Evolutionary conservation across 129 eudicot species (phyloP).

Genomic region (Logfia minima): DNA sequence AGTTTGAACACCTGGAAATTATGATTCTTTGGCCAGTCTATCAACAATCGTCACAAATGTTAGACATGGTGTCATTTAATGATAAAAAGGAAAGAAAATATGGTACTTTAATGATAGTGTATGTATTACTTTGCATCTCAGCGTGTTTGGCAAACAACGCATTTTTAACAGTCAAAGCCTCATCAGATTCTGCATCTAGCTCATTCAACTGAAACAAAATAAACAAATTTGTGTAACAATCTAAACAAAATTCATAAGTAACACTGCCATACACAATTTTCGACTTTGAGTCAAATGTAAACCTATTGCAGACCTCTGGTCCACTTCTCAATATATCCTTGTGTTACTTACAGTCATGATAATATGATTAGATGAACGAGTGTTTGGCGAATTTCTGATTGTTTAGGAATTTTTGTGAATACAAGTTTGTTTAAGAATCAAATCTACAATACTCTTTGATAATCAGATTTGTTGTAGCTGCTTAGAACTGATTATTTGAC

Average conservation of each 20-base stretch:
- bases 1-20: slow-evolving; percentile 71
- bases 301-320: not conserved
- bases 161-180: slow-evolving; percentile 59
- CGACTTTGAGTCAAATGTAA: not conserved
- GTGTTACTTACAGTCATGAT: too few species aligned
- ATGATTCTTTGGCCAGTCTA: slow-evolving; percentile 92
- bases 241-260: not conserved
- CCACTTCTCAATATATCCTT: not conserved
- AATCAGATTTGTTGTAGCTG: too few species aligned
- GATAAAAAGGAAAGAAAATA: not conserved
- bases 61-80: not conserved
- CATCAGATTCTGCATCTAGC: slow-evolving; percentile 50
- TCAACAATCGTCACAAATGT: slow-evolving; percentile 16
- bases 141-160: slow-evolving; percentile 83
- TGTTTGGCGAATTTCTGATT: too few species aligned
- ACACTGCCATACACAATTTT: not conserved
- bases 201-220: slow-evolving; percentile 54
- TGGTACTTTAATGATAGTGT: not conserved
- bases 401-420: too few species aligned
- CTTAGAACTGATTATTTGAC: too few species aligned
- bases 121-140: slow-evolving; percentile 64
- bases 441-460: not conserved
- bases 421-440: too few species aligned
- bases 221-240: not conserved
- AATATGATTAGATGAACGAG: too few species aligned